phyloP scores from a whole-genome alignment of 352 stramenopile species.

The Hyaloperonospora brassicae region DNA sequence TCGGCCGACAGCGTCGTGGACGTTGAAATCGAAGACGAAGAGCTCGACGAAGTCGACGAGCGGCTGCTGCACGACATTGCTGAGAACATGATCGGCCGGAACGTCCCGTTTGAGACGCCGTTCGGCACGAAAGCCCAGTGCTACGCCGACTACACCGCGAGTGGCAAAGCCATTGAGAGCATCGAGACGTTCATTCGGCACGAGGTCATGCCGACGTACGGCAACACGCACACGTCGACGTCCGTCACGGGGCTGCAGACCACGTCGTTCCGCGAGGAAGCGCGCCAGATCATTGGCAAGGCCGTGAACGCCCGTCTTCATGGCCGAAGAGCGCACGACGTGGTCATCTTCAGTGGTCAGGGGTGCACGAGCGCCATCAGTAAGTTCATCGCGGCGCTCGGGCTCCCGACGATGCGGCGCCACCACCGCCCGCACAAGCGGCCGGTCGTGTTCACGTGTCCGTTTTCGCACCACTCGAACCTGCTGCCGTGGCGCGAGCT shows the following conservation, averaged over 20 bases:
- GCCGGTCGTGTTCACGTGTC: slow-evolving; percentile 87
- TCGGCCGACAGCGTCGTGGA: not conserved
- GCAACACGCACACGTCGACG: slow-evolving; percentile 94
- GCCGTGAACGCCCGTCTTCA: slow-evolving; percentile 71
- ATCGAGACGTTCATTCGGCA: slow-evolving; percentile 89
- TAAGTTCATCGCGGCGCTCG: slow-evolving; percentile 71
- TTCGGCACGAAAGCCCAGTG: slow-evolving; percentile 74
- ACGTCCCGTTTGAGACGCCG: slow-evolving; percentile 44
- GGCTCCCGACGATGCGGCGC: slow-evolving; percentile 30
- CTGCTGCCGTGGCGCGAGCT: slow-evolving; percentile 94
- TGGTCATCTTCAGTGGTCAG: slow-evolving; percentile 92
- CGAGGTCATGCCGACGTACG: slow-evolving; percentile 90
- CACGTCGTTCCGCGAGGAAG: slow-evolving; percentile 92
- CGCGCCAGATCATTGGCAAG: slow-evolving; percentile 90
- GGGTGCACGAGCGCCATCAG: slow-evolving; percentile 79
- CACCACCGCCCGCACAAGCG: slow-evolving; percentile 22
- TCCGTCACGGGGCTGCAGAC: slow-evolving; percentile 69
- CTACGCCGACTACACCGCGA: slow-evolving; percentile 94
- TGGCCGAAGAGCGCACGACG: slow-evolving; percentile 54
- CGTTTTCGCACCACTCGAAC: slow-evolving; percentile 97
- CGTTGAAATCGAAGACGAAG: not conserved
- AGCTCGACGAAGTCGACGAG: slow-evolving; percentile 14
- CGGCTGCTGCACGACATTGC: slow-evolving; percentile 31
- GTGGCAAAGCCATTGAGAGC: slow-evolving; percentile 71
- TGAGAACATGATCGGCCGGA: slow-evolving; percentile 40